Evolutionary conservation across 345 rosid species (phyloP).

Genomic region (Salix purpurea): DNA sequence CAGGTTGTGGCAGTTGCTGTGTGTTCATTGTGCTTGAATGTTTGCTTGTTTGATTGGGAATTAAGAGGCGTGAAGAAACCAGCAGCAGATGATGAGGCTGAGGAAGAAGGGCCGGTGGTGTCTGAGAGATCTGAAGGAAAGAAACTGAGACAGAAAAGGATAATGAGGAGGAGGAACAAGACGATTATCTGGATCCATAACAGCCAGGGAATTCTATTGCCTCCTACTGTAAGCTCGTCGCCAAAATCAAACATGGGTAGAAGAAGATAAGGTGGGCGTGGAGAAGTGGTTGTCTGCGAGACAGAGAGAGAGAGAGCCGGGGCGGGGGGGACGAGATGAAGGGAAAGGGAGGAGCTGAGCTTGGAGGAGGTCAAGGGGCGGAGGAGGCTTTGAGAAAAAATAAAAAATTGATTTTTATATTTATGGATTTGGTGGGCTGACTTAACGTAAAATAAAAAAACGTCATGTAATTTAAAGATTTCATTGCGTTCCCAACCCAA

Average conservation of each 20-base stretch:
- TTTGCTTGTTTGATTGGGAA: neutral
- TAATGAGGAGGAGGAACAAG: constrained; percentile 60
- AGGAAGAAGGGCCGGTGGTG: constrained; percentile 19
- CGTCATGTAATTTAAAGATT: neutral
- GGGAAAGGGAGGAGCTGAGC: neutral
- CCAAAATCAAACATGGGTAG: constrained; percentile 46
- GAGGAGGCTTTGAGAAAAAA: neutral
- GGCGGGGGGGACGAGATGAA: neutral
- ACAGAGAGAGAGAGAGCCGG: neutral
- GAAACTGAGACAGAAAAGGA: constrained; percentile 46
- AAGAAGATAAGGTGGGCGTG: neutral
- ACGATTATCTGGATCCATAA: constrained; percentile 74
- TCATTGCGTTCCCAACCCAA: neutral
- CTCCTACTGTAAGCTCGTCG: constrained; percentile 49
- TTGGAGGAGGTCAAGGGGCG: neutral
- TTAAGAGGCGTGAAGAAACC: neutral
- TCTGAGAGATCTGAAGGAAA: constrained; percentile 26
- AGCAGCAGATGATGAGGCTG: neutral
- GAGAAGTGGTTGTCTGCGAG: neutral
- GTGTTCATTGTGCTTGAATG: constrained; percentile 1
- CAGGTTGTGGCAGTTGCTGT: neutral
- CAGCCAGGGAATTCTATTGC: constrained; percentile 64
- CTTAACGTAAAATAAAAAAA: neutral
- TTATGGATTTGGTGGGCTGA: neutral
- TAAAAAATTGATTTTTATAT: neutral